Evolutionary conservation across 805 yeast genomes (phyloP), one percentile per base, ranked within the genome.

Genomic region (Pachysolen tannophilus): DNA sequence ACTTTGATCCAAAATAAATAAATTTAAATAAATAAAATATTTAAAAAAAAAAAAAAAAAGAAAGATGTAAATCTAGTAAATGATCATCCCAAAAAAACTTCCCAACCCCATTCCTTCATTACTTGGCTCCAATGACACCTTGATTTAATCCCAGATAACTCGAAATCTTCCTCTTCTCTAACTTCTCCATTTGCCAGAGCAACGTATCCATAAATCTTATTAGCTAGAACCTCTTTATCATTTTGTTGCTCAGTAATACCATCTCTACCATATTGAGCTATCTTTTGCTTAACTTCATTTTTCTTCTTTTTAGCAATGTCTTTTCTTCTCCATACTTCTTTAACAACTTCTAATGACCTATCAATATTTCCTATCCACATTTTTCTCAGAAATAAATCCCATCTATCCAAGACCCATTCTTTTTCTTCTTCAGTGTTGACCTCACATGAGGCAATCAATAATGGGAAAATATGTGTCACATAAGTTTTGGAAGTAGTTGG

Each of bases 91-190:
- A 79, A 58, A 24, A 78, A 51, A 8, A 79, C 79, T 49, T 79
- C 85, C 83, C 85, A 77, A 1, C 77, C 76, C 85, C 86, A 78
- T 43, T 79, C 84, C 45, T 71, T 68, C 84, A 79, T 79, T 11
- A 79, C 75, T 0, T 72, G 58, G 37, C 75, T 71, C 86, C 86
- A 79, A 51, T 79, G 84, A 6, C 75, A 55, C 57, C 70, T 63
- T 20, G 73, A 65, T 31, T 60, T 58, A 28, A 75, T 60, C 2
- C 69, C 69, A 24, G 60, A 61, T 23, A 60, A 65, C 10, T 58
- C 60, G 9, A 58, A 42, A 21, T 55, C 53, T 10, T 50, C 55
- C 24, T 52, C 55, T 8, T 47, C 47, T n/a, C 47, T 48, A 3
- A 43, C 51, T 9, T 56, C 53, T 25, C 52, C 60, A 35, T 54